Evolutionary conservation across 371 early-diverging fungal genomes (phyloP), one percentile per base, ranked within the genome.

Genomic region (Thermomucor indicae-seudaticae): DNA sequence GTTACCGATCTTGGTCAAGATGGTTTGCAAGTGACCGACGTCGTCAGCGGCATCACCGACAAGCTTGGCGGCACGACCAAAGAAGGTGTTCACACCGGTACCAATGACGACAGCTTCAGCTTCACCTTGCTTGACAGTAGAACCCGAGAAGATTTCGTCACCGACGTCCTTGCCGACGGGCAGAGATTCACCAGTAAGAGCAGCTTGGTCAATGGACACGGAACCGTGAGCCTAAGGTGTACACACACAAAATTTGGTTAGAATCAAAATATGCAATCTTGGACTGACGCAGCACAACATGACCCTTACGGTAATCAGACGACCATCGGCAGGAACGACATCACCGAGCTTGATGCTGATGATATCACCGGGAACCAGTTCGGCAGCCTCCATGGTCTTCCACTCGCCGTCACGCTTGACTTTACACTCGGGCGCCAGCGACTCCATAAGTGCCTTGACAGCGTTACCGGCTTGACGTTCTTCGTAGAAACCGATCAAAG

Each of bases 121-220:
- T 64, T 91, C 89, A 54, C 94, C 94, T 67, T 91, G 91, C 79
- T 91, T 89, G 56, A 92, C 90, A 22, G 91, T 89, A 8, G 84
- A 78, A 42, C 76, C 75, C 39, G 90, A 90, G 64, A 80, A 80
- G 45, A 87, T 70, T 59, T 83, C 79, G 47, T 83, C 79, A 52
- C 75, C 78, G 38, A 70, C 57, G 49, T 81, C 82, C 72, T 90
- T 90, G 59, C 60, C 67, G 4, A 88, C 81, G 22, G 85, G 79
- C 32, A 85, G 69, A 39, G 86, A 77, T 62, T 91, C 91, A 52
- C 91, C 91, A 45, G 90, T 91, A 40, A 91, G 63, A 38, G 89
- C 83, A 39, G 90, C 77, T 65, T 90, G 88, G 72, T 90, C 91
- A 31, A 75, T 71, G 29, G 69, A 70, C 32, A 86, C 70, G 55